Base-by-base conservation (phyloP, 1,139 yeast genomes). In the Blastobotrys arbuscula region DNA sequence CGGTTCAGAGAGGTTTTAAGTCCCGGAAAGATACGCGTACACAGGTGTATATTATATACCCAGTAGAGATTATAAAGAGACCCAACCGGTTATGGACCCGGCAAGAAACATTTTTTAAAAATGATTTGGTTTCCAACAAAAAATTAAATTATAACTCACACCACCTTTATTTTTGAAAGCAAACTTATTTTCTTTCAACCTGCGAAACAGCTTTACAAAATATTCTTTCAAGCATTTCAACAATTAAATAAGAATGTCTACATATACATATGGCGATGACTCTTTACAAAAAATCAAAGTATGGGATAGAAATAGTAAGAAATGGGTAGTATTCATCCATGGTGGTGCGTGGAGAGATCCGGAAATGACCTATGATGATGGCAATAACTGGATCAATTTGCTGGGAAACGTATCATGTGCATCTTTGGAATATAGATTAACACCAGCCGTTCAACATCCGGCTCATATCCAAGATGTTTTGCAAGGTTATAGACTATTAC, bases 331-430 rank as follows among this genome's bases (percentile, higher is more conserved):
- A 1, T 81, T 79, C 55, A 75, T 88, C 35, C 96, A 88, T 63
- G 96, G 96, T 0, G 96, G 96, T 0, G 95, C 92, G 0, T 88
- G 96, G 96, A 70, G 86, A 55, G 95, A 85, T 60, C 79, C 81
- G 0, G 63, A 55, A 1, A 82, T 83, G 60, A 79, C 86, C 0
- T 75, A 65, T 44, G 67, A 72, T 42, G 94, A 84, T 59, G 81
- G 79, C 50, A 68, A 69, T 16, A 59, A 59, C 3, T 59, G 83
- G 50, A 63, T 72, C 2, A 50, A 45, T 1, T 23, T 43, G 4
- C 50, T 66, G n/a, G 7, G 20, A 38, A 15, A 37, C 24, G 21
- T 45, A 16, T 45, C 58, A 39, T 53, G 53, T 0, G 72, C 71
- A 37, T 75, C 84, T 0, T 55, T 86, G 5, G 86, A 85, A 58